Conservation (phyloP, 139 green algal genomes). For the Tetratostichococcus sp. region DNA sequence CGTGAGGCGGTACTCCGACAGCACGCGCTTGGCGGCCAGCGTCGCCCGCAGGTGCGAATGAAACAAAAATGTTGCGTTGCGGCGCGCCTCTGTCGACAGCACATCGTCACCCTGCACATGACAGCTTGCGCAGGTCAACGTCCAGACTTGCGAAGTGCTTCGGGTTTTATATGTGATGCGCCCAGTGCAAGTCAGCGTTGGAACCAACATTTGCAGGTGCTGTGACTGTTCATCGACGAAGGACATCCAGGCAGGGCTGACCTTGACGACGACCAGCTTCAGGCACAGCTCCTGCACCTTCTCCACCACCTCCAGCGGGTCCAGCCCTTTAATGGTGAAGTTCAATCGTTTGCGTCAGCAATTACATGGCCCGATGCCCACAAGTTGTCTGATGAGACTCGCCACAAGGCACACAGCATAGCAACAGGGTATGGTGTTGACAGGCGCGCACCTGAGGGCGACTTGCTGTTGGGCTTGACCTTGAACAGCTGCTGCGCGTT, state of each 20-base stretch:
- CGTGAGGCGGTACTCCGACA: constrained; percentile 78
- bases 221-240: no score
- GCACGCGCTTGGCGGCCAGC: constrained; percentile 85
- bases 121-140: no score
- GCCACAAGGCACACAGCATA: no score
- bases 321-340: constrained; percentile 36
- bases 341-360: no score
- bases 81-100: constrained; percentile 87
- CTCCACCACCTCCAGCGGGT: constrained; percentile 56
- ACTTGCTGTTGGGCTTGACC: constrained; percentile 37
- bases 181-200: no score
- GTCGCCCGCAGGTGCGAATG: constrained; percentile 76
- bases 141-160: no score
- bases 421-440: no score
- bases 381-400: no score
- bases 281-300: constrained; percentile 55
- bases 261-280: constrained; percentile 44
- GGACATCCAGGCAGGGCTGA: constrained; percentile 49
- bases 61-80: constrained; percentile 94
- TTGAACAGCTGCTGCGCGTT: constrained; percentile 90
- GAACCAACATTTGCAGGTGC: no score
- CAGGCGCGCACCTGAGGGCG: constrained; percentile 31
- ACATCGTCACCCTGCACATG: constrained; percentile 71
- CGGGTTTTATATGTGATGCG: no score
- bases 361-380: no score